phyloP scores from a whole-genome alignment of 169 alveolate species.

The Perkinsus chesapeaki region DNA sequence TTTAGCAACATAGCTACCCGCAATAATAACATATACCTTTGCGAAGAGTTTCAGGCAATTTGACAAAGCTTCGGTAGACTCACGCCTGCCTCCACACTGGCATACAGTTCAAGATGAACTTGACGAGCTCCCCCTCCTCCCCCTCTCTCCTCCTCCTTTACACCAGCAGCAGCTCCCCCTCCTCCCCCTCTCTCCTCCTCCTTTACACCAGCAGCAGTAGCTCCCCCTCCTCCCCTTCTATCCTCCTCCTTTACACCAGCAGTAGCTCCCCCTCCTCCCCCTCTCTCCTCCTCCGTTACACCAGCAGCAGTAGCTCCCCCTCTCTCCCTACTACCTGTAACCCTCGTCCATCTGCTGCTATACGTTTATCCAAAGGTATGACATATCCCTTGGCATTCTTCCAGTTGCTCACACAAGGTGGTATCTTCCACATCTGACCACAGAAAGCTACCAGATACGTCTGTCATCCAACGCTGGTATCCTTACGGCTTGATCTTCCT shows the following conservation, averaged over 20 bases:
- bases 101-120: too few species aligned
- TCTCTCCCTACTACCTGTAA: conserved; percentile 57
- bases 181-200: not conserved
- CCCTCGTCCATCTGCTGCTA: conserved; percentile 93
- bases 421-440: conserved; percentile 86
- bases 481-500: conserved; percentile 69
- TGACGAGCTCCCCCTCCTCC: too few species aligned
- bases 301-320: not conserved
- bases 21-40: too few species aligned
- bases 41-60: too few species aligned
- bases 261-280: too few species aligned
- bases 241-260: too few species aligned
- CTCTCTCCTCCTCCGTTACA: not conserved
- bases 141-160: too few species aligned
- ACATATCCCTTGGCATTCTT: conserved; percentile 95
- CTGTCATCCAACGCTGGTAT: not conserved
- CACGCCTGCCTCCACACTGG: too few species aligned
- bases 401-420: conserved; percentile 96
- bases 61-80: too few species aligned
- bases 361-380: conserved; percentile 92
- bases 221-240: too few species aligned
- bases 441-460: not conserved
- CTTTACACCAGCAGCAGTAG: not conserved
- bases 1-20: too few species aligned
- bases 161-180: too few species aligned